Evolutionary conservation across 257 asterid species (phyloP), one percentile per base, ranked within the genome.

Genomic region (Nicotiana otophora): DNA sequence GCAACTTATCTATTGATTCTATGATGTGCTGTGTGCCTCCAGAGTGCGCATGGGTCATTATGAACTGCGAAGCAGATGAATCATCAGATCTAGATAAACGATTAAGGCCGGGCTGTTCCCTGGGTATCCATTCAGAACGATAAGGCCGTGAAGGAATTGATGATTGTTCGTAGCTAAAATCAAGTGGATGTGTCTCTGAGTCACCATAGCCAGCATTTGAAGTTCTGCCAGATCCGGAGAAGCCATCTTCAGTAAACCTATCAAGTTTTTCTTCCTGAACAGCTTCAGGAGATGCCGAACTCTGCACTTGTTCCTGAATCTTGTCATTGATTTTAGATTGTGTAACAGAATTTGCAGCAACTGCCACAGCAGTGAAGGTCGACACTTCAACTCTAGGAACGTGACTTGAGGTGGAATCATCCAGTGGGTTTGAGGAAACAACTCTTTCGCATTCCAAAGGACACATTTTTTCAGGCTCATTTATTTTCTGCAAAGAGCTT

Each of bases 51-150:
- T 87, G 94, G 78, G 85, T 69, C 82, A 91, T 81, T 58, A 89
- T 88, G 86, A 88, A 87, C 82, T 91, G 95, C 31, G 93, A 88
- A 80, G 87, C 89, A 58, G 83, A 77, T 80, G 92, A 91, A 88
- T 95, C 97, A 77, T 92, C 92, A 65, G 98, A 95, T 85, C 89
- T 95, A 84, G 92, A 92, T 80, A 86, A 87, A 77, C 97, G 94
- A 89, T 81, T 90, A 20, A 86, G 85, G 69, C 91, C 98, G 48
- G 90, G 74, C 81, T 88, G 97, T 74, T 93, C 97, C 68, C 98
- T 86, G 39, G 86, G 98, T 54, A 91, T 81, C 78, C 97, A 82
- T 86, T 93, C 99, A 34, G 99, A 95, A 63, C 83, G 92, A 80
- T 91, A 95, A 60, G 80, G 26, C 58, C 91, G 88, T 66, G 86